Percentiles rank a stretch among this genome's conserved stretches.
Evolutionary conservation across 2,329 filamentous ascomycete genomes (phyloP).

Genomic region (Penicillium paneum): DNA sequence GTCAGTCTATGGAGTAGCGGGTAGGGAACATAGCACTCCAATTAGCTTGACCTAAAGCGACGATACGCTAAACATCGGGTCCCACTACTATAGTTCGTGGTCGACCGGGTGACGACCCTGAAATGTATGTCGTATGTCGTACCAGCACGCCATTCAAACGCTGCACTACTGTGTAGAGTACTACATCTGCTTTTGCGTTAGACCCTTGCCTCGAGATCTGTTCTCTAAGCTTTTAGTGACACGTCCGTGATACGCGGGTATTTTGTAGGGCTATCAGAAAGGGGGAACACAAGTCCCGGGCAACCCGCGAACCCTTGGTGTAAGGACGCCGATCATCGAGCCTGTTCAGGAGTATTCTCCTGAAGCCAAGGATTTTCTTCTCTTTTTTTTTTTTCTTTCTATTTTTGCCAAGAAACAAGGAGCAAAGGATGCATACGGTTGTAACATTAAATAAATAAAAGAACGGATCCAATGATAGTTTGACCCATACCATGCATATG

Average conservation of each 20-base stretch:
- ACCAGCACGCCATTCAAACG: background rate
- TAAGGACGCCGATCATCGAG: slow-evolving; percentile 8
- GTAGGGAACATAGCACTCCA: slow-evolving; percentile 5
- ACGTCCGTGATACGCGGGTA: background rate
- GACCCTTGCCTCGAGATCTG: background rate
- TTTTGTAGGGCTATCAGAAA: background rate
- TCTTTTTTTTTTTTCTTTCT: background rate
- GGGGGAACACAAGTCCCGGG: background rate
- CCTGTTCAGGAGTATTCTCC: slow-evolving; percentile 6
- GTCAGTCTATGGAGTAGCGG: background rate
- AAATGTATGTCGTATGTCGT: background rate
- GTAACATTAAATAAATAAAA: background rate
- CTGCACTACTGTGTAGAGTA: background rate
- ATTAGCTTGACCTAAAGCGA: background rate
- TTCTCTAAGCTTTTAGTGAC: background rate
- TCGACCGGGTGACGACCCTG: slow-evolving; percentile 17
- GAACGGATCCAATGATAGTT: background rate
- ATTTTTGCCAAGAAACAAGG: slow-evolving; percentile 4
- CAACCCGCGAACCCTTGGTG: background rate
- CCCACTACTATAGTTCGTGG: slow-evolving; percentile 18
- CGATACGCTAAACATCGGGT: slow-evolving; percentile 2
- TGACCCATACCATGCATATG: background rate
- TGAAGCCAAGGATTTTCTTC: background rate
- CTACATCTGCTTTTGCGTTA: background rate
- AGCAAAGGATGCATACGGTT: background rate